phyloP scores from a whole-genome alignment of 176 grass and related monocot genomes.

The Triticum dicoccoides region DNA sequence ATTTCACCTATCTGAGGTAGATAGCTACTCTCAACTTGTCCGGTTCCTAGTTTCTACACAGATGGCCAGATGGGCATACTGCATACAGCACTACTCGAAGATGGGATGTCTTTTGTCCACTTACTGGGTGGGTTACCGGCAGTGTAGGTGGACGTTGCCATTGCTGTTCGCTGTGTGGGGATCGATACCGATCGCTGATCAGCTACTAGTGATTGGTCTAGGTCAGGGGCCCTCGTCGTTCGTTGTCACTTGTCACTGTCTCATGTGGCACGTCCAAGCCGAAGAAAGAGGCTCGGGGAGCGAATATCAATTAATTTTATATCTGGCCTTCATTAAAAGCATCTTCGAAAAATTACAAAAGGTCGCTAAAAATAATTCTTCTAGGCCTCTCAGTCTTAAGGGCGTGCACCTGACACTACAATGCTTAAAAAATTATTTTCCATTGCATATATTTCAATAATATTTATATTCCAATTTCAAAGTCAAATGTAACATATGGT shows the following conservation, averaged over 20 bases:
- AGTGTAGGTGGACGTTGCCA: not conserved
- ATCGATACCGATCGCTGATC: not conserved
- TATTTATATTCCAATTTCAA: not conserved
- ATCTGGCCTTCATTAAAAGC: too few species aligned
- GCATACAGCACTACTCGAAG: not conserved
- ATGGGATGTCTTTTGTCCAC: not conserved
- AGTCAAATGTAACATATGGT: not conserved
- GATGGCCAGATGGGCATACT: too few species aligned
- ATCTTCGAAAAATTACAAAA: too few species aligned
- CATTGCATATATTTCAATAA: not conserved
- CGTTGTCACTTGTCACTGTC: too few species aligned
- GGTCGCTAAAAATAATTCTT: too few species aligned
- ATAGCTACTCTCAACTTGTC: not conserved
- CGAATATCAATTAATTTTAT: too few species aligned
- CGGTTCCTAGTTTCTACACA: not conserved
- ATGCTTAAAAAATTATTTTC: not conserved
- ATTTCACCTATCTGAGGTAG: not conserved
- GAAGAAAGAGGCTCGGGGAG: too few species aligned
- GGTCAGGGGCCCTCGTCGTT: too few species aligned
- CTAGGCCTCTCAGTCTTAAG: too few species aligned
- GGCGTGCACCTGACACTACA: not conserved
- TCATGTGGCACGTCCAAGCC: too few species aligned
- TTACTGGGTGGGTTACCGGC: not conserved
- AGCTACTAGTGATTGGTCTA: not conserved
- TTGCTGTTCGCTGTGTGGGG: not conserved